These are phyloP conservation scores for Takashimella koratensis DNA, from an alignment of 1,284 basidiomycete species.

Conservation along the genomic window DNA sequence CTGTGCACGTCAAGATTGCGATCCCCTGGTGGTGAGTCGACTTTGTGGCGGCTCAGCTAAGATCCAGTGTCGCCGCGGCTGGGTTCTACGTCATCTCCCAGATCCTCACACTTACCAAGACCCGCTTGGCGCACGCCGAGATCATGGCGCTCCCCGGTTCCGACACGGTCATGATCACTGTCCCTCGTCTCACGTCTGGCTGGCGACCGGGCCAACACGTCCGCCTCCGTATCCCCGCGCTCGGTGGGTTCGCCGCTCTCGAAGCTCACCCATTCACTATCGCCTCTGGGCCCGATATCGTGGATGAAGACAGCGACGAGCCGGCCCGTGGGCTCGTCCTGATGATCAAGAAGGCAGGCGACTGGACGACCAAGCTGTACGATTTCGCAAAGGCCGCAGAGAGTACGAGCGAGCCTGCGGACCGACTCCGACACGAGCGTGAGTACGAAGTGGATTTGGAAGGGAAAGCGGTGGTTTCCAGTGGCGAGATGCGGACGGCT, in stretches of 20 bases:
- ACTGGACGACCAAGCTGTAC: conserved; percentile 43
- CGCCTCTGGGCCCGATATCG: conserved; percentile 45
- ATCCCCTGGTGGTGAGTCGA: conserved; percentile 56
- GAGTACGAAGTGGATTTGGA: conserved; percentile 3
- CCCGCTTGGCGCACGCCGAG: conserved; percentile 35
- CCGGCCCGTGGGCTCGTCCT: conserved; percentile 37
- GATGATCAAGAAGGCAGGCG: conserved; percentile 42
- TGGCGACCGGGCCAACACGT: conserved; percentile 52
- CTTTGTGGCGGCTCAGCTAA: background rate
- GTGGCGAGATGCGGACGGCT: conserved; percentile 6
- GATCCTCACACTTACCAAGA: conserved; percentile 35
- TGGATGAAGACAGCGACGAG: background rate
- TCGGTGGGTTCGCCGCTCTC: conserved; percentile 23
- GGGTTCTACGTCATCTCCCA: conserved; percentile 47
- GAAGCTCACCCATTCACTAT: conserved; percentile 51
- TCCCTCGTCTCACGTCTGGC: conserved; percentile 41
- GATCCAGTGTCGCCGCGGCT: conserved; percentile 56
- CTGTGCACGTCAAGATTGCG: conserved; percentile 75
- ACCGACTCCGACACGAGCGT: background rate
- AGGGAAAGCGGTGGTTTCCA: background rate
- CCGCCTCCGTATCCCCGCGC: conserved; percentile 40
- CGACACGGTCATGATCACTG: conserved; percentile 40
- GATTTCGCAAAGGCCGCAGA: conserved; percentile 16
- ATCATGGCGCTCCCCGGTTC: conserved; percentile 35
- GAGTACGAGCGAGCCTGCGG: conserved; percentile 1